Evolutionary conservation across 2,329 filamentous ascomycete genomes (phyloP).

Genomic region (Aspergillus quadricinctus): DNA sequence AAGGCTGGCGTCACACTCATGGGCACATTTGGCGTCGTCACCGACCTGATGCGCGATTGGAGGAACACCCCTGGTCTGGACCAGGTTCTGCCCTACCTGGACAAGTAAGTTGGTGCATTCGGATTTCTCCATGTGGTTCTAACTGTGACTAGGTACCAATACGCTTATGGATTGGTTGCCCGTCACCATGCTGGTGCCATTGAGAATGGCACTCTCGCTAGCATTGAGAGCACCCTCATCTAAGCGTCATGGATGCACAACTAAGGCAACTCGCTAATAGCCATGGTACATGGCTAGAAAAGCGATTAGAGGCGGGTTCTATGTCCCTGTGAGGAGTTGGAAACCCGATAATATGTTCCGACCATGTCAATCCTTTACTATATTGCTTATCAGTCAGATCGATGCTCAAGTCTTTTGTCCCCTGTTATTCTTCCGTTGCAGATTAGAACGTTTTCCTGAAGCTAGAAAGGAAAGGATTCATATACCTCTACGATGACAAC

Average conservation of each 20-base stretch:
- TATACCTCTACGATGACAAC: neutral
- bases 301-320: too few relatives aligned
- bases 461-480: too few relatives aligned
- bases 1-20: conserved; percentile 55
- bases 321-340: too few relatives aligned
- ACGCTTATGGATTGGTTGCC: conserved; percentile 61
- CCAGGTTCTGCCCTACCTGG: conserved; percentile 61
- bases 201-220: conserved; percentile 54
- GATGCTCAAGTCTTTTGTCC: too few relatives aligned
- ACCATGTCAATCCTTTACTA: too few relatives aligned
- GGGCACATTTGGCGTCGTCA: conserved; percentile 58
- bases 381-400: too few relatives aligned
- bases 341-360: too few relatives aligned
- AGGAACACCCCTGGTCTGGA: conserved; percentile 50
- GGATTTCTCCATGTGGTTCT: neutral
- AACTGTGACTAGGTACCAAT: conserved; percentile 32
- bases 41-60: conserved; percentile 70
- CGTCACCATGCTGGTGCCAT: conserved; percentile 59
- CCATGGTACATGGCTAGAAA: too few relatives aligned
- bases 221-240: conserved; percentile 45
- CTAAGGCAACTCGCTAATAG: too few relatives aligned
- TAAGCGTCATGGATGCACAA: conserved; percentile 1
- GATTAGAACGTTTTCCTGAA: neutral
- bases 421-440: neutral
- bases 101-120: conserved; percentile 35